A percentile compares a stretch with the other conserved stretches of the same genome.
Conservation (phyloP, 2,329 filamentous ascomycete genomes). For the Teratosphaeriaceae sp. region DNA sequence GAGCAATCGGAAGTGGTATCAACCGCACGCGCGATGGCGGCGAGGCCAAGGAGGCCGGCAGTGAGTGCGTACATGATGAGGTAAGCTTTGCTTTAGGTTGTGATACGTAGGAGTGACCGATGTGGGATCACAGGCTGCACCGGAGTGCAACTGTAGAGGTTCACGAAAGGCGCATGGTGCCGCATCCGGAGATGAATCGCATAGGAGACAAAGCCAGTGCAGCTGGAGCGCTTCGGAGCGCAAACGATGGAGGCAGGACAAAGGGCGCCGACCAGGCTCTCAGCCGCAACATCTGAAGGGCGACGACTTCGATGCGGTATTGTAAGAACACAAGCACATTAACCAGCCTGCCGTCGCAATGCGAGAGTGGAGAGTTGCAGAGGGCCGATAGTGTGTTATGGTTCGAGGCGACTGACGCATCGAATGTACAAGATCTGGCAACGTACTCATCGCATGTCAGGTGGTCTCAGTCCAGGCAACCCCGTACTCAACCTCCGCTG, state of each 20-base stretch:
- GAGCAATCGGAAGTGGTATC: not conserved
- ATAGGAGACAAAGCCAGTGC: not conserved
- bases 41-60: not conserved
- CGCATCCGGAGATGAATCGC: not conserved
- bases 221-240: not conserved
- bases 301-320: no score
- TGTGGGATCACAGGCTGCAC: not conserved
- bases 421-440: no score
- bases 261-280: no score
- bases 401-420: no score
- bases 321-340: no score
- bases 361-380: no score
- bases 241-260: no score
- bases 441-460: conserved; percentile 11
- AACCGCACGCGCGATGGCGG: not conserved
- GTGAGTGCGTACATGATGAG: conserved; percentile 1
- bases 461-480: conserved; percentile 19
- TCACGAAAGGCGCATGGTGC: no score
- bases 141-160: no score
- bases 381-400: not conserved
- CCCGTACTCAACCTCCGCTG: conserved; percentile 25
- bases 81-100: no score
- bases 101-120: not conserved
- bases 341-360: no score
- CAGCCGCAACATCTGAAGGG: no score